Base-by-base conservation (phyloP, 2,329 filamentous ascomycete species). In the Fusarium foetens region DNA sequence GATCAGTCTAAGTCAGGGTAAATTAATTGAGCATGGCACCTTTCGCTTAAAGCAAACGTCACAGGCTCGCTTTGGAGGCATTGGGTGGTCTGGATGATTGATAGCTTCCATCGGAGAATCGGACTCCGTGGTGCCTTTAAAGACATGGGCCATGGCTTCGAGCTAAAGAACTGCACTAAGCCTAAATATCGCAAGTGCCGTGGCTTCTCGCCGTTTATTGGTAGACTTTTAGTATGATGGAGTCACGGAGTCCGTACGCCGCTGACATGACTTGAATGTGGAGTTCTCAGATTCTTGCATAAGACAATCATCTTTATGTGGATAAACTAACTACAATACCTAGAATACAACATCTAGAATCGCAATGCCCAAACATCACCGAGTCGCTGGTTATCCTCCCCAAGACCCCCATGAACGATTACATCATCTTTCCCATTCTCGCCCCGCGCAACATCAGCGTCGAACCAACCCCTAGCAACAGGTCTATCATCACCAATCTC, bases 21-120 rank as follows among this genome's bases (percentile, higher is more conserved):
- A 4, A 12, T 6, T 14, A 8, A n/a, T 6, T 6, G 17, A 7
- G 8, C 21, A 12, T 11, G 11, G 4, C 25, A 62, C 58, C 51
- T 62, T 62, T 14, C 58, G 17, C 7, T 57, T 46, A 16, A 46
- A 62, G n/a, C 58, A 62, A 10, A 62, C 51, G n/a, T 58, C 58
- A 25, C 58, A 62, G 6, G 58, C 58, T 57, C 58, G 10, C 16
- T 62, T 62, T 7, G 55, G 17, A 10, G 58, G 58, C 58, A 62
- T 62, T 25, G 13, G 16, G 19, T 31, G 43, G 21, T 12, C 11
- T 12, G 11, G 11, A 16, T 41, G 21, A 11, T 10, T 43, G 16
- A 23, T 9, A 35, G 17, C 8, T 0, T 33, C 21, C 3, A 16
- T 33, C 31, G 46, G 46, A 49, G 21, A 11, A 11, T 29, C 46